Base-by-base conservation (phyloP, 345 rosid genomes). In the Mercurialis annua region DNA sequence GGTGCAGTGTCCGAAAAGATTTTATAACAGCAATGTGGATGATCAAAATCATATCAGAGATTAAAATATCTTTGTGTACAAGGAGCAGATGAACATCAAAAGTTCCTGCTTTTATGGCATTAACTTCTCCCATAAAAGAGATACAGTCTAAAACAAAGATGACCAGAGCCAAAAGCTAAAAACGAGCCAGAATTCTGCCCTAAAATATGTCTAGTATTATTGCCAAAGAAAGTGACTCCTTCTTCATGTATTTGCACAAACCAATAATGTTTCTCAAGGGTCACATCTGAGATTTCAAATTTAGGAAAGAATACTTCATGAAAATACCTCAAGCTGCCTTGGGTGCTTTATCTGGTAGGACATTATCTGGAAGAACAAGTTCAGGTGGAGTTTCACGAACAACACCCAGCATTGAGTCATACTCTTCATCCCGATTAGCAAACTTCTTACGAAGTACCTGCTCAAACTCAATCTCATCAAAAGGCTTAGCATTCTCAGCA, bases 361-460 rank as follows among this genome's bases (percentile, higher is more conserved):
- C n/a, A n/a, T n/a, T n/a, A n/a, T n/a, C n/a, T n/a, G n/a, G n/a
- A n/a, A n/a, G n/a, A n/a, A n/a, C n/a, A n/a, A n/a, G n/a, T n/a
- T n/a, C 92, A 50, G 86, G 82, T 14, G 95, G 90, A 62, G 85
- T 87, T 82, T 86, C 96, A 30, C 92, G 90, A 58, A 87, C 85
- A 61, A 82, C 86, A 31, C 95, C 96, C 46, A 93, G 81, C 96
- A 91, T 81, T 15, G 96, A 84, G 81, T 91, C 97, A 64, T 91
- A 86, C 59, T 87, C 92, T 81, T 90, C 95, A 56, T 93, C 95
- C 65, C 78, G 76, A 47, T 0, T 66, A 53, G 88, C 91, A 76
- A 81, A 81, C 81, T 85, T 94, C 83, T 84, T 89, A 75, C 90
- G 86, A 20, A 94, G 91, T 61, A 80, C 83, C 83, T 89, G 91